A percentile compares a stretch with the other conserved stretches of the same genome.
Conservation (phyloP, 169 alveolate species). For the Fabrea salina region DNA sequence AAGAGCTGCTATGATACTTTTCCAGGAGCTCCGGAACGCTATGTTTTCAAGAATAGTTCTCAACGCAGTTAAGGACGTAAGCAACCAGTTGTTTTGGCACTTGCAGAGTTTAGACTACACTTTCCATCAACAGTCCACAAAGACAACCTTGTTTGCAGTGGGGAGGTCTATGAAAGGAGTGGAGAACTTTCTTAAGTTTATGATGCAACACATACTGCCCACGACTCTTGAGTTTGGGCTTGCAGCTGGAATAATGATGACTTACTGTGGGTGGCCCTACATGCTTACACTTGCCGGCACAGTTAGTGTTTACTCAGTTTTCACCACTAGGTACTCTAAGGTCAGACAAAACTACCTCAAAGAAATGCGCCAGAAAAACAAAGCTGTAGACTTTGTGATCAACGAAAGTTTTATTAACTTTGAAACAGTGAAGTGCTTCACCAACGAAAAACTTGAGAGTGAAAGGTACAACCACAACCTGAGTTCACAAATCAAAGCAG, state of each 20-base stretch:
- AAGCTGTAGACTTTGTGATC: constrained; percentile 44
- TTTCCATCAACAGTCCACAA: constrained; percentile 49
- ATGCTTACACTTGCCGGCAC: constrained; percentile 44
- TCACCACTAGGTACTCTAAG: constrained; percentile 47
- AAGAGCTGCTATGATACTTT: constrained; percentile 29
- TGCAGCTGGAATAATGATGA: constrained; percentile 44
- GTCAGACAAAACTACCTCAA: constrained; percentile 40
- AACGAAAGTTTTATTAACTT: constrained; percentile 55
- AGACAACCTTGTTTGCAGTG: constrained; percentile 59
- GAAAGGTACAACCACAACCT: constrained; percentile 38
- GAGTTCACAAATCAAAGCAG: constrained; percentile 11
- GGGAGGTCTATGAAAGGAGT: constrained; percentile 50
- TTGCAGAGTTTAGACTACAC: constrained; percentile 54
- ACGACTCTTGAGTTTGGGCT: constrained; percentile 48
- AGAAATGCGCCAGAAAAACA: constrained; percentile 37
- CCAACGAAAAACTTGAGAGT: constrained; percentile 51
- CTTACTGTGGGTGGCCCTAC: constrained; percentile 58
- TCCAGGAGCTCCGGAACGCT: constrained; percentile 43
- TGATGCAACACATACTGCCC: constrained; percentile 45
- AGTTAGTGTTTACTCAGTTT: constrained; percentile 43
- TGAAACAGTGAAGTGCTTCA: constrained; percentile 62
- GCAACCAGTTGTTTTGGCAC: constrained; percentile 37
- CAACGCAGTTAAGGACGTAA: constrained; percentile 37
- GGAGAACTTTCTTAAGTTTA: constrained; percentile 45
- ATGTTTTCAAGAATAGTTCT: constrained; percentile 35